Conservation (phyloP, 2,329 filamentous ascomycete species). For the Colletotrichum chrysophilum region DNA sequence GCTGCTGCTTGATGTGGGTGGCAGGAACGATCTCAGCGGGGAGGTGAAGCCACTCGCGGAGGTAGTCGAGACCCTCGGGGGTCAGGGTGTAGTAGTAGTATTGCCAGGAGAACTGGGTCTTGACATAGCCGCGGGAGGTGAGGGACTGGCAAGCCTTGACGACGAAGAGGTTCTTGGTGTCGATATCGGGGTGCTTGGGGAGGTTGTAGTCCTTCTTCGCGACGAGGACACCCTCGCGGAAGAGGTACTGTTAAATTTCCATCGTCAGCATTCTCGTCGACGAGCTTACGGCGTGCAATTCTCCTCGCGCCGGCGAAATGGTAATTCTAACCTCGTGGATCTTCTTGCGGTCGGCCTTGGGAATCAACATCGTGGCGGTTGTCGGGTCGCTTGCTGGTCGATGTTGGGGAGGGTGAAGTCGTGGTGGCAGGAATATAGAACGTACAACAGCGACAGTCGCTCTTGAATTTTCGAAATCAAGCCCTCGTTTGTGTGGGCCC, state of each 20-base stretch:
- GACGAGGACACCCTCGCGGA: constrained; percentile 91
- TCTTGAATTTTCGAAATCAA: constrained; percentile 39
- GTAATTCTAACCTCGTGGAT: constrained; percentile 77
- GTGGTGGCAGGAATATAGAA: constrained; percentile 36
- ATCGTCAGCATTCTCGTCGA: constrained; percentile 24
- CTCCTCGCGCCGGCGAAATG: background rate
- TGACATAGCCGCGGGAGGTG: constrained; percentile 97
- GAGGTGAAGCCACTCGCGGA: constrained; percentile 99
- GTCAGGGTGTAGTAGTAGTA: constrained; percentile 99
- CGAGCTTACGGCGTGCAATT: background rate
- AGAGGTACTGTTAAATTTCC: constrained; percentile 76
- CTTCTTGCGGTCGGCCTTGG: constrained; percentile 99
- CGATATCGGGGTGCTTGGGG: constrained; percentile 96
- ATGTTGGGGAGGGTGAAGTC: constrained; percentile 54
- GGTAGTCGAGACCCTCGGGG: constrained; percentile 99
- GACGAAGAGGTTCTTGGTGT: constrained; percentile 99
- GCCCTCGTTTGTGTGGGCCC: background rate
- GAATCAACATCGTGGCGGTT: constrained; percentile 89
- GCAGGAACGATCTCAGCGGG: constrained; percentile 99
- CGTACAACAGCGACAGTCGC: background rate
- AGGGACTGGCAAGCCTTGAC: constrained; percentile 99
- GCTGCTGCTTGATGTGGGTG: constrained; percentile 99
- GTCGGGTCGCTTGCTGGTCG: constrained; percentile 41
- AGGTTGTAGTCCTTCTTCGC: constrained; percentile 99
- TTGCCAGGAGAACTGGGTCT: constrained; percentile 99